Conservation (phyloP, 31 red algal genomes). For the Odonthalia washingtoniensis region DNA sequence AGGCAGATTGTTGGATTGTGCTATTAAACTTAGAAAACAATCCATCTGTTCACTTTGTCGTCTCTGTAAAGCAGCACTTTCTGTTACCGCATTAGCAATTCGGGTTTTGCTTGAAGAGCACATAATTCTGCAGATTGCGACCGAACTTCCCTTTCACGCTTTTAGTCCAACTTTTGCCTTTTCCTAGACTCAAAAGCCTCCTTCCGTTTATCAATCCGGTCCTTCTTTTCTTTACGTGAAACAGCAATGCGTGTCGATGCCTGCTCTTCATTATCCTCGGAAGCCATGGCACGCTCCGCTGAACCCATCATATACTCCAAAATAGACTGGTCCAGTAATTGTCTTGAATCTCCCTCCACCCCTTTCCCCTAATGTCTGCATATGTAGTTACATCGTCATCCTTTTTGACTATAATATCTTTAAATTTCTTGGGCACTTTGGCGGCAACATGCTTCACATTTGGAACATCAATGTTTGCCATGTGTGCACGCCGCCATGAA, state of each 20-base stretch:
- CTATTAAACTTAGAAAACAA: background rate
- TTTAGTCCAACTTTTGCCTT: background rate
- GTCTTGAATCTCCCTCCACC: too few species aligned
- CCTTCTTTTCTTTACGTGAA: conserved; percentile 23
- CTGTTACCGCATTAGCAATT: conserved; percentile 17
- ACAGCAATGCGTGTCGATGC: background rate
- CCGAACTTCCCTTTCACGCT: background rate
- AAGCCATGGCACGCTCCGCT: too few species aligned
- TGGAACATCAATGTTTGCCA: too few species aligned
- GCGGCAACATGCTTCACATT: too few species aligned
- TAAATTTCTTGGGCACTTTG: too few species aligned
- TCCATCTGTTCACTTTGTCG: conserved; percentile 32
- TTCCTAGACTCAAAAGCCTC: background rate
- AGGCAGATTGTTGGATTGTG: conserved; percentile 6
- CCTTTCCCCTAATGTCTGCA: too few species aligned
- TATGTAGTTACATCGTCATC: too few species aligned
- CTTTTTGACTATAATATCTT: too few species aligned
- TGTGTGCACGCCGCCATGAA: too few species aligned
- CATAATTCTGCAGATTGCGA: background rate
- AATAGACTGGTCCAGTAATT: too few species aligned
- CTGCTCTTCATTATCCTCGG: conserved; percentile 6
- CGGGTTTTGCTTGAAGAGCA: background rate
- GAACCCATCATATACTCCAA: too few species aligned
- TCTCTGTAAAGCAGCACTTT: conserved; percentile 21
- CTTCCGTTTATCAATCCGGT: conserved; percentile 25